Evolutionary conservation across 169 alveolate genomes (phyloP).

Genomic region (Plasmodium fragile): DNA sequence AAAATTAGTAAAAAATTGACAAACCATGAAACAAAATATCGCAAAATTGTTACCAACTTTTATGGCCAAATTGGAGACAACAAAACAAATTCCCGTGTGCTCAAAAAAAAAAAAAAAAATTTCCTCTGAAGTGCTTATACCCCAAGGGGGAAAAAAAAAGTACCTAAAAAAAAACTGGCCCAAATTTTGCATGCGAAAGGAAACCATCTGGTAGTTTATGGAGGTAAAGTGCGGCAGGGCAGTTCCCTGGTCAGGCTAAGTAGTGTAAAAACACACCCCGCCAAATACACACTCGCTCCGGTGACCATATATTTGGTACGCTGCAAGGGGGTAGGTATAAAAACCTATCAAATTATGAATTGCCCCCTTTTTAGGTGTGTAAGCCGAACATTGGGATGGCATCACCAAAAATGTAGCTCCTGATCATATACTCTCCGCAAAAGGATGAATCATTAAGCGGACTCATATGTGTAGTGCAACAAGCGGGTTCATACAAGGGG

Average conservation of each 20-base stretch:
- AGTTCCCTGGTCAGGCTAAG: background rate
- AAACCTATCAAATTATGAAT: background rate
- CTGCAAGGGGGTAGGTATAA: background rate
- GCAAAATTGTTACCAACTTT: background rate
- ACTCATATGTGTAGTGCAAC: background rate
- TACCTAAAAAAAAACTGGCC: background rate
- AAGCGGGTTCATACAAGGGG: background rate
- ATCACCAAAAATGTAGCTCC: background rate
- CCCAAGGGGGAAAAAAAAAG: background rate
- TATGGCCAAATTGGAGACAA: background rate
- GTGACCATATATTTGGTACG: background rate
- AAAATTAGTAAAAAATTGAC: background rate
- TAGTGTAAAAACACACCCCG: background rate
- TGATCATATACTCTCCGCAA: background rate
- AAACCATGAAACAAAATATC: background rate
- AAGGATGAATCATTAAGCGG: background rate
- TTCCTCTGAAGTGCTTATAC: background rate
- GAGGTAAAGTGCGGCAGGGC: background rate
- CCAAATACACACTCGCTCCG: background rate
- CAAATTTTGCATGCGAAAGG: background rate
- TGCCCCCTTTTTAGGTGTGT: background rate
- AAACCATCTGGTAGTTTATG: background rate
- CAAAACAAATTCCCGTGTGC: background rate
- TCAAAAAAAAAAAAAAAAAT: too few species aligned
- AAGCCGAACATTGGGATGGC: background rate